Evolutionary conservation across 225 moss, liverwort and hornwort genomes (phyloP), one percentile per base, ranked within the genome.

Genomic region (Sphagnum contortum): DNA sequence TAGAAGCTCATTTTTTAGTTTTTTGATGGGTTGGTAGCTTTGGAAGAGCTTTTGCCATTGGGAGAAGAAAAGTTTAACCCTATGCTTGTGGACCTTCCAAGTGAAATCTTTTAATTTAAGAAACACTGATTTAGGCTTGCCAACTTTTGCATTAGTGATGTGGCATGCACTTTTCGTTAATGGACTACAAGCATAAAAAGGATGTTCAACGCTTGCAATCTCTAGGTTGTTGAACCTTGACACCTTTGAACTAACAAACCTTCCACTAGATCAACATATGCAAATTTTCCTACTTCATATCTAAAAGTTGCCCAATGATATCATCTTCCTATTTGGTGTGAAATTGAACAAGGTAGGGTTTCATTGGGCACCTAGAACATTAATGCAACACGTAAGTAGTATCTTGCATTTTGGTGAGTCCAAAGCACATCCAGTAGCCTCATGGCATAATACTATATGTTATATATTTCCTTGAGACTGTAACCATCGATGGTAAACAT

Each of bases 1-100:
- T 10, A 66, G 66, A 66, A 66, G 66, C 56, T 66, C 0, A 45
- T 9, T 48, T 66, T 66, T 7, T 53, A 66, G 66, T 57, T 66
- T 57, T 66, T 47, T n/a, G 66, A 47, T 66, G 66, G 64, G 6
- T 44, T 64, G 12, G 64, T 64, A 49, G n/a, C 49, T 3, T 14
- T 64, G 64, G 13, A 64, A 51, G 64, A 64, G 64, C 64, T 64
- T 2, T 48, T 46, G 3, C 48, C 63, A 49, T 8, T 49, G 2
- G 8, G 8, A 63, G 48, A 63, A 49, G 63, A 52, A 5, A 5
- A 52, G 5, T 65, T 65, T 10, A 65, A 54, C 64, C 5, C 64
- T 51, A 51, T 65, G 12, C 44, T 65, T 2, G 3, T 2, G 14
- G 29, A 4, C 9, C 52, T 55, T 46, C 0, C 44, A 6, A 6